Base-by-base conservation (phyloP, 2,329 filamentous ascomycete genomes). In the Sporothrix brunneoviolacea region DNA sequence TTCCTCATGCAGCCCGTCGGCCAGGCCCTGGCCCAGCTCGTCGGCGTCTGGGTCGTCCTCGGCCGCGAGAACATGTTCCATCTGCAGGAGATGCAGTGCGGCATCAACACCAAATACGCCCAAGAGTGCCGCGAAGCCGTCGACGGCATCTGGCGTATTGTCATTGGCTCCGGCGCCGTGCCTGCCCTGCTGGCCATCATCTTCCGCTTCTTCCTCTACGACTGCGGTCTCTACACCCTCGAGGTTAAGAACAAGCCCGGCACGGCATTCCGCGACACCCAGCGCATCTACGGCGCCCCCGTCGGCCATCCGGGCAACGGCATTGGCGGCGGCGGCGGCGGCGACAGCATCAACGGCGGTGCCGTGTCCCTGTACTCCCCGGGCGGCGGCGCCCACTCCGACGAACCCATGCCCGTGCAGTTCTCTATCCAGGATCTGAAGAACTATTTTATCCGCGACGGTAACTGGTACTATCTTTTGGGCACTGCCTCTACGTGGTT, bases 1-100 rank as follows among this genome's bases (percentile, higher is more conserved):
- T 86, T 86, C 61, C 72, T 84, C 58, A 84, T 84, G 77, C 83
- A 86, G 57, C 81, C 83, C 1, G 67, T 86, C 8, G 83, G 83
- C 6, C 82, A 86, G 59, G 76, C 84, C 2, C 69, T 82, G 2
- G 82, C 82, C 13, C 82, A 83, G 54, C 64, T 83, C 5, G 77
- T 84, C 10, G 78, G 79, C 4, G 65, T 84, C 4, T 73, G 68
- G 64, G 74, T 77, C 9, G 61, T 76, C 10, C 64, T 77, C 3
- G 72, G 73, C 16, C 69, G 72, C 16, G 64, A 75, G 50, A 60
- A 64, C 54, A 66, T 62, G 15, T 67, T 70, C 42, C 61, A 69
- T 22, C 59, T 76, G 16, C 64, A 70, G 35, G 70, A 62, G 4
- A 67, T 71, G 66, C 70, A 70, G 43, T 77, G 74, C 54, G 74